These are phyloP conservation scores for Talaromyces liani DNA, from an alignment of 495 filamentous ascomycete species.

Conservation along the genomic window DNA sequence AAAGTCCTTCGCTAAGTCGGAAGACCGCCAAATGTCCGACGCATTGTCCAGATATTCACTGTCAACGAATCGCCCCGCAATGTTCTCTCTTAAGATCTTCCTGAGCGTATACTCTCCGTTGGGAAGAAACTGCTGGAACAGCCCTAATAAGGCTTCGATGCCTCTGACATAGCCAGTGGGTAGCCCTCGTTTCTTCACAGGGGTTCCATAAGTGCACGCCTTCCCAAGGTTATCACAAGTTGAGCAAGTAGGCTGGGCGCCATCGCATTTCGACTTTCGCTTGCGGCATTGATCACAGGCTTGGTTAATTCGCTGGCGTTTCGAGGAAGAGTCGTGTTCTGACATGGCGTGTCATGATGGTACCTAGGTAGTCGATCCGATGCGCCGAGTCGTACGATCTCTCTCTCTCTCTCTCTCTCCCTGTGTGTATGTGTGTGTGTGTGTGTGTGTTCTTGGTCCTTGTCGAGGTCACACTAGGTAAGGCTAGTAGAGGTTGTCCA, in stretches of 20 bases:
- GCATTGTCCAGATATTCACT: conserved; percentile 16
- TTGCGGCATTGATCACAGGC: conserved; percentile 57
- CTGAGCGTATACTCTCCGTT: conserved; percentile 23
- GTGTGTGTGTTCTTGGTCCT: neutral
- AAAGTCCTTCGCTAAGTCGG: conserved; percentile 17
- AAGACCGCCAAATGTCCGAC: conserved; percentile 16
- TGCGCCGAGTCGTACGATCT: neutral
- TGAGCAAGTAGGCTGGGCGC: conserved; percentile 46
- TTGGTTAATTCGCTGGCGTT: conserved; percentile 45
- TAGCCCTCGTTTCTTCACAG: conserved; percentile 55
- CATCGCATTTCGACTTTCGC: conserved; percentile 54
- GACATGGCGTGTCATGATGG: neutral
- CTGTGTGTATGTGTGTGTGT: no score
- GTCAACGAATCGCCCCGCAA: conserved; percentile 30
- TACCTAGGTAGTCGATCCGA: neutral
- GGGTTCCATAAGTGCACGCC: conserved; percentile 50
- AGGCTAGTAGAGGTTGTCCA: neutral
- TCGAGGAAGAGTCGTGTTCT: conserved; percentile 10
- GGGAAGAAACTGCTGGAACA: conserved; percentile 25
- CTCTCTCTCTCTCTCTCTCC: neutral
- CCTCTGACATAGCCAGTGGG: conserved; percentile 57
- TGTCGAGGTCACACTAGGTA: neutral
- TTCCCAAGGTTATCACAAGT: conserved; percentile 46
- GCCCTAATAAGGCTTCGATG: conserved; percentile 44
- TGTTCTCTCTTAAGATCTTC: conserved; percentile 28